A percentile compares a stretch with the other conserved stretches of the same genome.
Conservation (phyloP, 192 early-diverging fungal species). For the Oehlia diaphana region DNA sequence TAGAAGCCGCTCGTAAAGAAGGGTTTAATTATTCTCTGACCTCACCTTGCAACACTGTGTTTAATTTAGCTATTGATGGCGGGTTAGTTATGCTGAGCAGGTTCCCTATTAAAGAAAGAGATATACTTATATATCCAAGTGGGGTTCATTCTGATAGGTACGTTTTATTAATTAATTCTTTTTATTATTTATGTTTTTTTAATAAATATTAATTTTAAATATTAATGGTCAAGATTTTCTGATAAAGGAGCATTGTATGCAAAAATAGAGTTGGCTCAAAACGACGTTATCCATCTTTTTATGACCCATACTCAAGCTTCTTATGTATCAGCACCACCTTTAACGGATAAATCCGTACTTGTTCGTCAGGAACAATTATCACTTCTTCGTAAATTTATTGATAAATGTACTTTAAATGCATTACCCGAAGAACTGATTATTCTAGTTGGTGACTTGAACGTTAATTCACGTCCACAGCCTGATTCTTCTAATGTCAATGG, state of each 20-base stretch:
- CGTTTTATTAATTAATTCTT: background rate
- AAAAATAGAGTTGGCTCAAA: slow-evolving; percentile 56
- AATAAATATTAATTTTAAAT: background rate
- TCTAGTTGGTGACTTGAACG: slow-evolving; percentile 71
- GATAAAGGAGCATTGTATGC: slow-evolving; percentile 81
- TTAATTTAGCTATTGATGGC: slow-evolving; percentile 70
- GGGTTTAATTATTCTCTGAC: slow-evolving; percentile 70
- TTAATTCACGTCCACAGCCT: slow-evolving; percentile 52
- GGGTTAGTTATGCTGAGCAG: slow-evolving; percentile 76
- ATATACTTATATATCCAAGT: slow-evolving; percentile 60
- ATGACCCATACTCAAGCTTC: slow-evolving; percentile 87
- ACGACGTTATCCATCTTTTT: slow-evolving; percentile 63
- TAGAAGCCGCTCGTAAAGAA: slow-evolving; percentile 58
- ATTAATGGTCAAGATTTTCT: slow-evolving; percentile 42
- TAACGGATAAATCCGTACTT: slow-evolving; percentile 57
- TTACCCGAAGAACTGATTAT: slow-evolving; percentile 56
- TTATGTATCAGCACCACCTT: slow-evolving; percentile 51
- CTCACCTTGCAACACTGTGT: slow-evolving; percentile 55
- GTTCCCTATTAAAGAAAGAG: slow-evolving; percentile 62
- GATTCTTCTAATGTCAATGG: slow-evolving; percentile 36
- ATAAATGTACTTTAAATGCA: background rate
- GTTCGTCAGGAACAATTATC: slow-evolving; percentile 65
- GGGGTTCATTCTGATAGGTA: slow-evolving; percentile 76
- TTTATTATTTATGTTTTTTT: too few species aligned
- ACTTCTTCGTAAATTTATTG: slow-evolving; percentile 66